Base-by-base conservation (phyloP, 345 rosid genomes). In the Hypericum androsaemum region DNA sequence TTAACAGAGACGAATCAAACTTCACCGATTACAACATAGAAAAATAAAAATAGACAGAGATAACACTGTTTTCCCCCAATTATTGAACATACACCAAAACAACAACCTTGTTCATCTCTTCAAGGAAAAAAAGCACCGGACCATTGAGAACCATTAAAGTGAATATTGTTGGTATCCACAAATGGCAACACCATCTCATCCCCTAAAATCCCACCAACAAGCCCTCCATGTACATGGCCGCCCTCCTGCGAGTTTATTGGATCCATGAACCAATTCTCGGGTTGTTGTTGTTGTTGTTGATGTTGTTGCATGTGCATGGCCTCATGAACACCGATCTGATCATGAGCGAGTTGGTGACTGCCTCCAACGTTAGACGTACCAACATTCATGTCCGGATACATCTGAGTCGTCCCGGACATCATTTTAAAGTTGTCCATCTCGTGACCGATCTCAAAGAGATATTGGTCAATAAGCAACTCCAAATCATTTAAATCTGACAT, bases 181-280 rank as follows among this genome's bases (percentile, higher is more conserved):
- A 56, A 61, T 15, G 53, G 58, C 16, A 45, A 16, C 45, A 52
- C 22, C 42, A 61, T 15, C 6, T 60, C 65, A 12, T 43, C 53
- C 47, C 49, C 65, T 6, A 16, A 22, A 22, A 22, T 22, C 32
- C 4, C 32, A 22, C 50, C 40, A 56, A 56, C 35, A 56, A 12
- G 0, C 40, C 47, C 5, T 50, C 48, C 32, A 22, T 22, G 32
- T 22, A 4, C 3, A 17, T 41, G 4, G 58, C 47, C 47, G 47
- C 13, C 47, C 47, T 6, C 47, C 14, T 12, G 15, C 0, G 47
- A 58, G 44, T 41, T 57, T 32, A 52, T 52, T 54, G 42, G 1
- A 12, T 62, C 71, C 59, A 56, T 42, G 12, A 52, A 12, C 71
- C 71, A 57, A 22, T 22, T 22, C 32, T 4, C 32, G 4, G 32